These are phyloP conservation scores for Coccomyxa subellipsoidea DNA, from an alignment of 163 green algal species.

Conservation along the genomic window DNA sequence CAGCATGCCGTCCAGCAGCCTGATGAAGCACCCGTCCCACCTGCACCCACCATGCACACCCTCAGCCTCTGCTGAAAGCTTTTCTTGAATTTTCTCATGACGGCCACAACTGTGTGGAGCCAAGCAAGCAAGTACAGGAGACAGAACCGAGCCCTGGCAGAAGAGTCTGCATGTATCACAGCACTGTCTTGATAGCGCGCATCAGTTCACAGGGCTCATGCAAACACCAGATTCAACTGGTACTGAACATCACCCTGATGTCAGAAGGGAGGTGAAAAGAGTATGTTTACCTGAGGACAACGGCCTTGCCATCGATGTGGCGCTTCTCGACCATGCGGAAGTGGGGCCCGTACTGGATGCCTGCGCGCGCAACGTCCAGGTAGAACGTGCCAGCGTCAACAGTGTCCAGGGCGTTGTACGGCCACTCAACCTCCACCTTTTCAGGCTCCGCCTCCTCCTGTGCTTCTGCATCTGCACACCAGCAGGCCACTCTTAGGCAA, in stretches of 20 bases:
- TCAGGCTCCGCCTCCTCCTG: background rate
- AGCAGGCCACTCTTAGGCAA: background rate
- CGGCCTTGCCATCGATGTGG: background rate
- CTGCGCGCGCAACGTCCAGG: background rate
- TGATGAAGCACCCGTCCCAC: conserved; percentile 18
- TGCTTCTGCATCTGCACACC: background rate
- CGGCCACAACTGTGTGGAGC: too few species aligned
- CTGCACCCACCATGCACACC: background rate
- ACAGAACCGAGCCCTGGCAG: too few species aligned
- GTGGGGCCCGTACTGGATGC: conserved; percentile 19
- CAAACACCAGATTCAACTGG: too few species aligned
- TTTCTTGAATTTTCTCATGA: too few species aligned
- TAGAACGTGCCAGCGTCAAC: conserved; percentile 7
- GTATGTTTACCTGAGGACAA: conserved; percentile 11
- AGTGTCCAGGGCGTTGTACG: background rate
- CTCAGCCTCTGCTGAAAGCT: too few species aligned
- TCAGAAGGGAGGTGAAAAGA: too few species aligned
- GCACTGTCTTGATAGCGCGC: too few species aligned
- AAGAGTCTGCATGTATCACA: too few species aligned
- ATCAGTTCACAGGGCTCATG: too few species aligned
- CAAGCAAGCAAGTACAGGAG: too few species aligned
- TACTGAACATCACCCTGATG: too few species aligned
- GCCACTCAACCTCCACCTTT: background rate
- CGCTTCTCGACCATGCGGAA: conserved; percentile 19
- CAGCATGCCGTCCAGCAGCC: conserved; percentile 15